Evolutionary conservation across 345 rosid genomes (phyloP).

Genomic region (Mercurialis annua): DNA sequence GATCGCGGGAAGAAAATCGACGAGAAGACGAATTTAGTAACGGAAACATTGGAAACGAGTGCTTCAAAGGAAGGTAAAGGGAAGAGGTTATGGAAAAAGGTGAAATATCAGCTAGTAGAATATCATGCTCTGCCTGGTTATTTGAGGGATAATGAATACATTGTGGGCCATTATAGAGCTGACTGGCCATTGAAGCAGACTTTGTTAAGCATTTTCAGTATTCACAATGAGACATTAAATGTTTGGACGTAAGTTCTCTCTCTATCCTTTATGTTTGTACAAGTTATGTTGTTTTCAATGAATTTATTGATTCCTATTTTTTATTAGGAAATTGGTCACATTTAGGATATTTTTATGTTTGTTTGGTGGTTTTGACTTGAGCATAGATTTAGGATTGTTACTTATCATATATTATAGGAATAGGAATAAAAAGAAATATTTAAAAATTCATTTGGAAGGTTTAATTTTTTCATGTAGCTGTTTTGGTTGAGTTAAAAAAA

Average conservation of each 20-base stretch:
- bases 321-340: background rate
- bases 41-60: slow-evolving; percentile 36
- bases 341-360: background rate
- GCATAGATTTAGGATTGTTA: background rate
- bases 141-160: slow-evolving; percentile 83
- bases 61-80: slow-evolving; percentile 57
- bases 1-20: slow-evolving; percentile 20
- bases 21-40: slow-evolving; percentile 24
- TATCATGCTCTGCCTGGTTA: slow-evolving; percentile 81
- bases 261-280: background rate
- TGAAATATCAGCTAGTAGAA: slow-evolving; percentile 86
- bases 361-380: background rate
- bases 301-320: background rate
- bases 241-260: slow-evolving; percentile 82
- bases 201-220: slow-evolving; percentile 72
- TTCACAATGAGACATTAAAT: slow-evolving; percentile 91
- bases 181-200: slow-evolving; percentile 94
- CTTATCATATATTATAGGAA: no score
- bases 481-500: background rate
- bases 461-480: no score
- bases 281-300: background rate
- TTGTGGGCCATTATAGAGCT: slow-evolving; percentile 76
- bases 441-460: no score
- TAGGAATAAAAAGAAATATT: no score
- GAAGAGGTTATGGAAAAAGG: slow-evolving; percentile 79